Evolutionary conservation across 495 filamentous ascomycete genomes (phyloP), one percentile per base, ranked within the genome.

Genomic region (Penicillium goetzii): DNA sequence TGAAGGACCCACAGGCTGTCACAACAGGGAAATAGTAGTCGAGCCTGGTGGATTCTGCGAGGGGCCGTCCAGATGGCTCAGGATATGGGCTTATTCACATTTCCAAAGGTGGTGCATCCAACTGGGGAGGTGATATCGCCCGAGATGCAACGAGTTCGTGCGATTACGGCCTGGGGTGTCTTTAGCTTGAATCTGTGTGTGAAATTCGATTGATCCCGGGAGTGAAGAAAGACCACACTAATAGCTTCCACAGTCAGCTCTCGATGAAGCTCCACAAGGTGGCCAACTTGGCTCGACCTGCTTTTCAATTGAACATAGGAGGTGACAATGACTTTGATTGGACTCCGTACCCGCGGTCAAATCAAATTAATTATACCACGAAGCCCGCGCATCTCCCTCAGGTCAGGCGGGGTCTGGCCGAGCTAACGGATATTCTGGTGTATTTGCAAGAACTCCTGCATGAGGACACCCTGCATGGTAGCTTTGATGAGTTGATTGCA

Each of bases 321-420:
- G 66, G 69, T 28, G 58, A 66, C 25, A 36, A 71, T 36, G 66
- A 70, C 47, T 62, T 72, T 33, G 45, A 66, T 4, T 81, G 79
- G 79, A 68, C 34, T 7, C 74, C 79, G 3, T 81, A 81, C 58
- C 79, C 78, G 43, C 73, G 70, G n/a, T 73, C 68, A 14, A 77
- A 76, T 33, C 67, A 78, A 9, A 59, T 69, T n/a, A 68, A 68
- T 4, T 74, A 69, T 60, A 12, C 54, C 21, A 62, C 67, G 19
- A 72, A 75, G 61, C 73, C 72, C 25, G 74, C 73, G 17, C 68
- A 70, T 58, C 72, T 81, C 28, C 66, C 68, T 33, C 68, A 68
- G 50, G 61, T 78, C 7, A 64, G 74, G 66, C 57, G 57, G 28
- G 64, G 64, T 8, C 60, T 75, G 23, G 60, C 60, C 23, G 54